phyloP scores from a whole-genome alignment of 805 yeast species.

The Nakazawaea sp. region DNA sequence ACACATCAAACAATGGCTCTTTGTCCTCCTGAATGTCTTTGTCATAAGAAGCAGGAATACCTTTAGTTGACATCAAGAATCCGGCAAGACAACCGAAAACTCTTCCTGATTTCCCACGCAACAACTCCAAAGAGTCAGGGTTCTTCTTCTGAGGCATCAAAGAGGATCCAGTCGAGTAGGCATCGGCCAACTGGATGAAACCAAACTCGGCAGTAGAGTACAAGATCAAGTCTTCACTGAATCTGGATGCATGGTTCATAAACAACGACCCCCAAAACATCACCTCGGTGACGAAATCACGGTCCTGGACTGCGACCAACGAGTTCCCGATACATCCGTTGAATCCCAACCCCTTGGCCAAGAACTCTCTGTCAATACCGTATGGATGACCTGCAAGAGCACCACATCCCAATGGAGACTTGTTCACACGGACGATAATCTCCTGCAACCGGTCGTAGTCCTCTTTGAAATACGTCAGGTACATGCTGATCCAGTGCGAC shows the following conservation, averaged over 20 bases:
- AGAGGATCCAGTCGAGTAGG: slow-evolving; percentile 97
- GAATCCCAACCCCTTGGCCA: slow-evolving; percentile 78
- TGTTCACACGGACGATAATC: slow-evolving; percentile 74
- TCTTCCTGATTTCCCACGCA: slow-evolving; percentile 96
- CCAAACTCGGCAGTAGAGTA: slow-evolving; percentile 98
- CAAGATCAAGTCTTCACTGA: slow-evolving; percentile 90
- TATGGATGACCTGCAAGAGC: slow-evolving; percentile 99
- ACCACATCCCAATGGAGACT: slow-evolving; percentile 92
- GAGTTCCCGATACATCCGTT: slow-evolving; percentile 90
- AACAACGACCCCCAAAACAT: slow-evolving; percentile 93
- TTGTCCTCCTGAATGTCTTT: slow-evolving; percentile 99
- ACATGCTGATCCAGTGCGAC: slow-evolving; percentile 95
- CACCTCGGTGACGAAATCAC: slow-evolving; percentile 95
- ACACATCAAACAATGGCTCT: slow-evolving; percentile 92
- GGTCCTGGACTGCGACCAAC: slow-evolving; percentile 91
- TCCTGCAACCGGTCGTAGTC: slow-evolving; percentile 83
- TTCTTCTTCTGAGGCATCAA: slow-evolving; percentile 99
- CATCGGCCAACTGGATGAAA: slow-evolving; percentile 88
- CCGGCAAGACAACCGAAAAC: slow-evolving; percentile 94
- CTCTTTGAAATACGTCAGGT: slow-evolving; percentile 90
- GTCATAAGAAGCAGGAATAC: slow-evolving; percentile 97
- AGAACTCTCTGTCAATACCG: slow-evolving; percentile 91
- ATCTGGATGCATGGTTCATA: slow-evolving; percentile 92
- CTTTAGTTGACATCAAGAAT: slow-evolving; percentile 91
- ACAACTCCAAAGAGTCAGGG: slow-evolving; percentile 91